Conservation (phyloP, 371 early-diverging fungal species). For the Apophysomyces ossiformis region DNA sequence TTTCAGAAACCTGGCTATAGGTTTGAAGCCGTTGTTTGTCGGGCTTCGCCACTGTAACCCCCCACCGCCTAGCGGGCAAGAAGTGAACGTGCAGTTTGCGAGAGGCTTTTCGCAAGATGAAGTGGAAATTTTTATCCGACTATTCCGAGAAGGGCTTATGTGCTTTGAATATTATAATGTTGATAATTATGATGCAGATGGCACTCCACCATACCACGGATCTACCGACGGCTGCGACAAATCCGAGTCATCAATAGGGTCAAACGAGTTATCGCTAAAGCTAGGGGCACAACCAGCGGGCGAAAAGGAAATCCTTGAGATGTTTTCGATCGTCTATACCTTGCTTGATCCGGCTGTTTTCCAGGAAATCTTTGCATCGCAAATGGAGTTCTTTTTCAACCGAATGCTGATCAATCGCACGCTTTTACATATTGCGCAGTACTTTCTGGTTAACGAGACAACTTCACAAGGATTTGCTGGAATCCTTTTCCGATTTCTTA, state of each 20-base stretch:
- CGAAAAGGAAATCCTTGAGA: slow-evolving; percentile 92
- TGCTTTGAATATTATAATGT: slow-evolving; percentile 89
- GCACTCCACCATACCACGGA: slow-evolving; percentile 36
- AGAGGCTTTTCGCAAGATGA: slow-evolving; percentile 77
- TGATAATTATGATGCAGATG: slow-evolving; percentile 69
- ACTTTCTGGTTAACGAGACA: slow-evolving; percentile 82
- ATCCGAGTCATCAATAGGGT: slow-evolving; percentile 41
- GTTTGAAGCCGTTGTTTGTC: slow-evolving; percentile 82
- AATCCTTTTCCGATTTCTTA: slow-evolving; percentile 76
- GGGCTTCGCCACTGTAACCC: slow-evolving; percentile 79
- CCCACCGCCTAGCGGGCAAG: slow-evolving; percentile 49
- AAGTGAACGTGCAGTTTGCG: slow-evolving; percentile 50
- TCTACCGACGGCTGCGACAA: slow-evolving; percentile 20
- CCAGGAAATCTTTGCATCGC: slow-evolving; percentile 92
- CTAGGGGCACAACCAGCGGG: slow-evolving; percentile 66
- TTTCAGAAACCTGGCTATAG: slow-evolving; percentile 86
- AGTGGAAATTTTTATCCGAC: slow-evolving; percentile 63
- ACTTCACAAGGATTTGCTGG: slow-evolving; percentile 83
- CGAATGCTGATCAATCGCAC: slow-evolving; percentile 81
- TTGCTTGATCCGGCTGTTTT: slow-evolving; percentile 90
- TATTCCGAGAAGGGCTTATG: slow-evolving; percentile 85
- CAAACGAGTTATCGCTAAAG: slow-evolving; percentile 34
- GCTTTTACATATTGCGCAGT: slow-evolving; percentile 87
- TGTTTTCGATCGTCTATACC: slow-evolving; percentile 89
- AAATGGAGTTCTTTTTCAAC: slow-evolving; percentile 87